Evolutionary conservation across 1,284 basidiomycete genomes (phyloP).

Genomic region (Rhodotorula sp.): DNA sequence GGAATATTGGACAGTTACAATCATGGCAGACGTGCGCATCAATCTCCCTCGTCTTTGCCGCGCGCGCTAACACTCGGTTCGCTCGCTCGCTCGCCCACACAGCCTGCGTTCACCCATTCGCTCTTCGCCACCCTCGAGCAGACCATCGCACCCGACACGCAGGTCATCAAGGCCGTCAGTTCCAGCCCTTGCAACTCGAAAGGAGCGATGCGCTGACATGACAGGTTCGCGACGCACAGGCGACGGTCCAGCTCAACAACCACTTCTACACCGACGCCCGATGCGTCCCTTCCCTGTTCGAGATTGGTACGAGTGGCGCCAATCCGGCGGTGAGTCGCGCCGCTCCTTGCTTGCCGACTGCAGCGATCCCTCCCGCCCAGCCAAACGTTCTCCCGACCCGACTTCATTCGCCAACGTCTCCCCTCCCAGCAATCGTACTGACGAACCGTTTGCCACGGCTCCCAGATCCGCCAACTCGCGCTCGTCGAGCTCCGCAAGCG

Average conservation of each 20-base stretch:
- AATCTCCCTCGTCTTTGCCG: background rate
- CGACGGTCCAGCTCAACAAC: constrained; percentile 84
- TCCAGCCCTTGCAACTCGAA: constrained; percentile 31
- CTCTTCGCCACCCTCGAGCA: constrained; percentile 80
- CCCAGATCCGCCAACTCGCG: constrained; percentile 89
- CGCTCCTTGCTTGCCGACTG: constrained; percentile 40
- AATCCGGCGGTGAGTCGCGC: constrained; percentile 56
- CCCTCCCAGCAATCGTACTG: background rate
- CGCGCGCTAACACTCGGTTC: background rate
- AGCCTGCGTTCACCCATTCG: constrained; percentile 58
- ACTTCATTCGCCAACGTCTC: background rate
- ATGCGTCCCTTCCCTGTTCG: constrained; percentile 88
- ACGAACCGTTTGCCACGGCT: background rate
- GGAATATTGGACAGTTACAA: background rate
- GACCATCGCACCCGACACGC: constrained; percentile 80
- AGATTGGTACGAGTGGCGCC: constrained; percentile 79
- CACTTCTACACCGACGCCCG: constrained; percentile 86
- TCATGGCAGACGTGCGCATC: constrained; percentile 29
- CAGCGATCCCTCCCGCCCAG: background rate
- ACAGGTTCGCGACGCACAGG: constrained; percentile 56
- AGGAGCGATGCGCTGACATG: constrained; percentile 41
- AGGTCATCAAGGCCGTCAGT: constrained; percentile 69
- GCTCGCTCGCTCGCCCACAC: background rate
- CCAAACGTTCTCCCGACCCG: background rate
- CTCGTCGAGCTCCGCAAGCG: constrained; percentile 98